phyloP scores from a whole-genome alignment of 805 yeast species.

The Lachancea mirantina region DNA sequence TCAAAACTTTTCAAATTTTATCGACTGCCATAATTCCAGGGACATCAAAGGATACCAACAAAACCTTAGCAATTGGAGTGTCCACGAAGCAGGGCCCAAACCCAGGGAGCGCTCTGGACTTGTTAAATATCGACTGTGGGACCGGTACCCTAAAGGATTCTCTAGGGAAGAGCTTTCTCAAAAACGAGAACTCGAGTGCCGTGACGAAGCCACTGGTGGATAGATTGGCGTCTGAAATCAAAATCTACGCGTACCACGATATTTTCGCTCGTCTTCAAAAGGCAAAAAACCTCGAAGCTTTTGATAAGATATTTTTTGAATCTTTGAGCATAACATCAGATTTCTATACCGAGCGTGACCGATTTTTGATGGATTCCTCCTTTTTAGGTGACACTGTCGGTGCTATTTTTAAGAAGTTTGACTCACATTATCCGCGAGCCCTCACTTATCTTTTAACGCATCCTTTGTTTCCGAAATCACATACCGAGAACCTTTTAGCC shows the following conservation, averaged over 20 bases:
- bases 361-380: constrained; percentile 48
- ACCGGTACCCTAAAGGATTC: constrained; percentile 61
- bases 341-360: constrained; percentile 59
- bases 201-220: constrained; percentile 25
- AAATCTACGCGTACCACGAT: constrained; percentile 17
- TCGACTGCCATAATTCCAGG: constrained; percentile 19
- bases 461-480: constrained; percentile 69
- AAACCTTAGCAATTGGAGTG: constrained; percentile 27
- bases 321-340: constrained; percentile 33
- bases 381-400: constrained; percentile 43
- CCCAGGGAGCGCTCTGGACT: constrained; percentile 26
- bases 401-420: constrained; percentile 34
- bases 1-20: constrained; percentile 25
- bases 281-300: constrained; percentile 19
- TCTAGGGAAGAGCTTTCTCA: constrained; percentile 49
- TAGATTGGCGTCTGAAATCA: constrained; percentile 11
- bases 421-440: constrained; percentile 44
- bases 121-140: constrained; percentile 49
- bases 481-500: constrained; percentile 48
- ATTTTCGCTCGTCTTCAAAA: constrained; percentile 24
- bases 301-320: constrained; percentile 29
- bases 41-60: constrained; percentile 10
- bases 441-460: constrained; percentile 75
- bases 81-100: constrained; percentile 24
- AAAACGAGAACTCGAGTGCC: constrained; percentile 3